These are phyloP conservation scores for Colletotrichum liaoningense DNA, from an alignment of 2,329 filamentous ascomycete genomes.

Conservation along the genomic window DNA sequence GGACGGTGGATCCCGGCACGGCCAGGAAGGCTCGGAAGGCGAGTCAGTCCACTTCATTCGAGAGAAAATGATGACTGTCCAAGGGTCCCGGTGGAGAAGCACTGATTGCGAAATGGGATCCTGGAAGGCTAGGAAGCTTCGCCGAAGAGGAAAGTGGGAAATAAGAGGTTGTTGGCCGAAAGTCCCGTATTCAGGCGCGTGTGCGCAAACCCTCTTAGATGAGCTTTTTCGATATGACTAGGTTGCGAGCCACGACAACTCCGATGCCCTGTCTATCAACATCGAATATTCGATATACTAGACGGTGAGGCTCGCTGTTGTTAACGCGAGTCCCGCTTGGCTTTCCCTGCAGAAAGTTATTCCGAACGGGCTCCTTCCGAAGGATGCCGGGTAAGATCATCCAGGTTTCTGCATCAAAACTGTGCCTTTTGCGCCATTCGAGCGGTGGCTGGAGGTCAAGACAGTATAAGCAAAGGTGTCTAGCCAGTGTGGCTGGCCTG, in stretches of 20 bases:
- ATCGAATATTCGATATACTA: background rate
- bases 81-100: background rate
- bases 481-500: background rate
- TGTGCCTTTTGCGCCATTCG: background rate
- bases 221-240: background rate
- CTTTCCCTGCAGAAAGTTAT: background rate
- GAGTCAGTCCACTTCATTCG: constrained; percentile 11
- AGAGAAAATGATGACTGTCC: background rate
- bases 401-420: constrained; percentile 5
- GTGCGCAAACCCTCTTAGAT: background rate
- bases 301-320: background rate
- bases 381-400: background rate
- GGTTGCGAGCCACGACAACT: no score
- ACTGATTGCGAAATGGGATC: background rate
- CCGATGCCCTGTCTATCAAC: background rate
- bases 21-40: constrained; percentile 12
- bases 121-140: background rate
- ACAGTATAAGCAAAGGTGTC: background rate
- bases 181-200: background rate
- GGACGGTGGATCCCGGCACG: constrained; percentile 9
- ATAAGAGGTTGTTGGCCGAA: background rate
- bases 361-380: background rate
- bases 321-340: background rate
- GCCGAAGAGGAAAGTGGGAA: background rate
- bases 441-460: background rate